Percentiles rank a stretch among this genome's conserved stretches.
phyloP scores from a whole-genome alignment of 306 rosid species.

The Geum urbanum region DNA sequence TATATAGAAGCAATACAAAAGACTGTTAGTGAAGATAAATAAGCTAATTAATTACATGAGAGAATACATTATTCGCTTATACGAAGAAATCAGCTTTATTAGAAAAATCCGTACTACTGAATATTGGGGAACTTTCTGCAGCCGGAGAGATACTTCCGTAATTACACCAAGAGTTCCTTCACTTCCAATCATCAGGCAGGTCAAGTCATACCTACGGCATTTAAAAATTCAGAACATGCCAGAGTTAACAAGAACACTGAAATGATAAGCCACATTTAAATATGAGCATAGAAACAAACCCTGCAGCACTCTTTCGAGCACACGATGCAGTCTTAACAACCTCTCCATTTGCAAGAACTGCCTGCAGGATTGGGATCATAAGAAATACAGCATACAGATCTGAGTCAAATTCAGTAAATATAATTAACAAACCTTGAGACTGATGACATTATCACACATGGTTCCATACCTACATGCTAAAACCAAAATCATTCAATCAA shows the following conservation, averaged over 20 bases:
- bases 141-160: constrained; percentile 84
- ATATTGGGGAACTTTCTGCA: constrained; percentile 79
- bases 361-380: constrained; percentile 46
- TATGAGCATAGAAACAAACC: constrained; percentile 39
- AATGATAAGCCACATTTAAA: not conserved
- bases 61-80: not conserved
- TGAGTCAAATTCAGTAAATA: not conserved
- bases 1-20: not conserved
- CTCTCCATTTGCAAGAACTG: constrained; percentile 89
- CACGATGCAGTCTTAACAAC: constrained; percentile 91
- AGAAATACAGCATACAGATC: constrained; percentile 26
- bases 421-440: constrained; percentile 55
- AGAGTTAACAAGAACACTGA: not conserved
- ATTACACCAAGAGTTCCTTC: constrained; percentile 95
- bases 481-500: constrained; percentile 36
- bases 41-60: not conserved
- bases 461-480: constrained; percentile 87
- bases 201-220: constrained; percentile 75
- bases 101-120: constrained; percentile 57
- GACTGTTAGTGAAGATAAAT: constrained; percentile 14
- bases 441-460: constrained; percentile 95
- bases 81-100: not conserved
- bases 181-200: constrained; percentile 94
- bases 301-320: constrained; percentile 96
- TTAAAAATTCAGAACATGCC: constrained; percentile 15